phyloP scores from a whole-genome alignment of 257 asterid species.

The Scutellaria minor region DNA sequence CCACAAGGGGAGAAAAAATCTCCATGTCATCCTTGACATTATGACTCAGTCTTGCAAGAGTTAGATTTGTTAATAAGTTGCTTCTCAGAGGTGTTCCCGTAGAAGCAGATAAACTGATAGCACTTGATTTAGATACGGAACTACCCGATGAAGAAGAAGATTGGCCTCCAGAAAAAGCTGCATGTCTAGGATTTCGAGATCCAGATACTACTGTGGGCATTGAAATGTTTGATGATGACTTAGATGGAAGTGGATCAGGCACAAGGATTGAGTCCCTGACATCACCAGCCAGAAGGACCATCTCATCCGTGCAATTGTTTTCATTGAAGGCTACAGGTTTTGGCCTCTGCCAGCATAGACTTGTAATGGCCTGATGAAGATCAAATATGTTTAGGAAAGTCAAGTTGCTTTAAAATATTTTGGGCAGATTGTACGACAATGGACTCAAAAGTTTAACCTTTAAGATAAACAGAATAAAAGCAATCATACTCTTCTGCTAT shows the following conservation, averaged over 20 bases:
- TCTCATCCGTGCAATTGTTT: constrained; percentile 70
- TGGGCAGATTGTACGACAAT: neutral
- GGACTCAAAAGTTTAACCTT: neutral
- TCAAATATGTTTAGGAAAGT: constrained; percentile 31
- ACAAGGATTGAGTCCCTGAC: constrained; percentile 74
- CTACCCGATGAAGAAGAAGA: constrained; percentile 51
- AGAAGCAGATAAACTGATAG: constrained; percentile 47
- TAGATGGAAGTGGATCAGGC: constrained; percentile 96
- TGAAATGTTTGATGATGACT: constrained; percentile 57
- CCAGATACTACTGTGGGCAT: constrained; percentile 52
- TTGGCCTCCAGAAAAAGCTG: constrained; percentile 52
- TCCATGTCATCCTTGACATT: constrained; percentile 94
- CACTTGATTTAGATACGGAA: constrained; percentile 44
- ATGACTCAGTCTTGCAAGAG: constrained; percentile 64
- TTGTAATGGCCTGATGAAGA: constrained; percentile 71
- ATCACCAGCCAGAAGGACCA: constrained; percentile 77
- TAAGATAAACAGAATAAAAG: neutral
- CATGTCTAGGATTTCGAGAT: constrained; percentile 60
- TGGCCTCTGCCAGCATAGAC: constrained; percentile 94
- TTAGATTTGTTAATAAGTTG: constrained; percentile 59
- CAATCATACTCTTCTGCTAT: constrained; percentile 1
- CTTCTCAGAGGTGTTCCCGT: constrained; percentile 67
- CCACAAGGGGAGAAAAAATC: constrained; percentile 90
- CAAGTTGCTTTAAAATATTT: neutral
- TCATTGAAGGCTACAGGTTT: constrained; percentile 68